Percentiles rank a stretch among this genome's conserved stretches.
Conservation (phyloP, 1,139 yeast species). For the Scheffersomyces cryptocercus region DNA sequence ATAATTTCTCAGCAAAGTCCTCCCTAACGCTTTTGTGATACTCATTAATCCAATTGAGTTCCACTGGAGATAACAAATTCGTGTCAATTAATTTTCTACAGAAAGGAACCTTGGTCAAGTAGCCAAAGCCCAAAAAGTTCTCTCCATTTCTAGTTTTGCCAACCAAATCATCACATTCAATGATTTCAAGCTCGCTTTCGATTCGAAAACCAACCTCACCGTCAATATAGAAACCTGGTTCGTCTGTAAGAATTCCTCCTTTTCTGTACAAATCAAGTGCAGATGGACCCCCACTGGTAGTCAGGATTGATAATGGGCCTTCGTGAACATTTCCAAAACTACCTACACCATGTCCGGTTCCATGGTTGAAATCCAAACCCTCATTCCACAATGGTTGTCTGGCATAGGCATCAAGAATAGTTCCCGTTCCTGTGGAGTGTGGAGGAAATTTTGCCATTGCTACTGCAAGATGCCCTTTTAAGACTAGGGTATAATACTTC, state of each 20-base stretch:
- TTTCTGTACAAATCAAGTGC: conserved; percentile 33
- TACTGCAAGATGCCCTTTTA: conserved; percentile 57
- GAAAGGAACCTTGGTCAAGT: conserved; percentile 57
- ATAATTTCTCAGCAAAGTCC: conserved; percentile 35
- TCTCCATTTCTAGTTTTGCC: conserved; percentile 39
- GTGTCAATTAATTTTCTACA: conserved; percentile 48
- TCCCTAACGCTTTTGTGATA: conserved; percentile 42
- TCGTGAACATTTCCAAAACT: conserved; percentile 59
- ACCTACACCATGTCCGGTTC: conserved; percentile 64
- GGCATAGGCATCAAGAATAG: conserved; percentile 50
- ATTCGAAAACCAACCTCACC: conserved; percentile 54
- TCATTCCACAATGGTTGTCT: conserved; percentile 55
- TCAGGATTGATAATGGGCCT: conserved; percentile 51
- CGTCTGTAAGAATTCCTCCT: conserved; percentile 55
- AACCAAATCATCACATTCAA: conserved; percentile 29
- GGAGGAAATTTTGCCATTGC: conserved; percentile 54
- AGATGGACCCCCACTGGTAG: conserved; percentile 39
- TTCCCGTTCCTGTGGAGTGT: conserved; percentile 39
- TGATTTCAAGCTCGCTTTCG: conserved; percentile 52
- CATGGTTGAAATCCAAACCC: conserved; percentile 57
- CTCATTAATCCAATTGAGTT: conserved; percentile 53
- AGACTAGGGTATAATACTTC: conserved; percentile 51
- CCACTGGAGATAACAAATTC: conserved; percentile 34
- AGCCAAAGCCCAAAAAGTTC: conserved; percentile 45
- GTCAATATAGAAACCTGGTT: conserved; percentile 58